Conservation (phyloP, 148 eudicot genomes). For the Vaccinium myrtillus region DNA sequence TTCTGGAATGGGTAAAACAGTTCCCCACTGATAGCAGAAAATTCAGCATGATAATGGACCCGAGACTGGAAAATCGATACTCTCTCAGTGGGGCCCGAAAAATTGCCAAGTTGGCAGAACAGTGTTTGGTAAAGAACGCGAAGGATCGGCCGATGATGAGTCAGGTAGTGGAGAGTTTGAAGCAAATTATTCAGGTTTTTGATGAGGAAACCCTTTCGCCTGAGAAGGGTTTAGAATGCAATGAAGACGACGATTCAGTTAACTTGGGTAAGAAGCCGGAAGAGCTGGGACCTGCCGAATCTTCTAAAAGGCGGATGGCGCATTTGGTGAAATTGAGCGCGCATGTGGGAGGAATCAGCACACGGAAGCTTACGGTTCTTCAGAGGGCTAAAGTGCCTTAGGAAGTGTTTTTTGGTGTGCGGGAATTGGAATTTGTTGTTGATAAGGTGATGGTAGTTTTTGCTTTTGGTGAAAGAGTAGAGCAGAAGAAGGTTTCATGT, state of each 20-base stretch:
- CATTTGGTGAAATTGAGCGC: constrained; percentile 75
- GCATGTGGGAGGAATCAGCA: constrained; percentile 55
- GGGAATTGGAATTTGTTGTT: neutral
- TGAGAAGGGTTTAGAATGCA: constrained; percentile 19
- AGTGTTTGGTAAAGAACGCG: constrained; percentile 52
- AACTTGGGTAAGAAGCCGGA: constrained; percentile 28
- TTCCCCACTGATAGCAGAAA: constrained; percentile 56
- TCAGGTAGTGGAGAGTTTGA: constrained; percentile 58
- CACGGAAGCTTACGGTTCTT: constrained; percentile 57
- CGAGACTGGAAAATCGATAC: constrained; percentile 53
- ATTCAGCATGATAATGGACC: constrained; percentile 62
- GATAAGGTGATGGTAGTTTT: neutral
- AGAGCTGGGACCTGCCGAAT: constrained; percentile 31
- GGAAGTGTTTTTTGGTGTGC: neutral
- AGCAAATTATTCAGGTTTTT: constrained; percentile 33
- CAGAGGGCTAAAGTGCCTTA: constrained; percentile 54
- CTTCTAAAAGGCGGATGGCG: constrained; percentile 52
- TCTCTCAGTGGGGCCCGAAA: constrained; percentile 53
- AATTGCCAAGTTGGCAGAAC: constrained; percentile 69
- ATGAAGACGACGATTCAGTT: constrained; percentile 32
- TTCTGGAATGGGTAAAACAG: constrained; percentile 71
- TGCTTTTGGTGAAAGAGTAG: neutral
- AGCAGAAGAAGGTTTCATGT: neutral
- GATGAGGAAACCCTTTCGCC: constrained; percentile 35
- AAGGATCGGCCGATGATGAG: constrained; percentile 84